phyloP scores from a whole-genome alignment of 2,329 filamentous ascomycete species.

The Pseudogymnoascus pannorum region DNA sequence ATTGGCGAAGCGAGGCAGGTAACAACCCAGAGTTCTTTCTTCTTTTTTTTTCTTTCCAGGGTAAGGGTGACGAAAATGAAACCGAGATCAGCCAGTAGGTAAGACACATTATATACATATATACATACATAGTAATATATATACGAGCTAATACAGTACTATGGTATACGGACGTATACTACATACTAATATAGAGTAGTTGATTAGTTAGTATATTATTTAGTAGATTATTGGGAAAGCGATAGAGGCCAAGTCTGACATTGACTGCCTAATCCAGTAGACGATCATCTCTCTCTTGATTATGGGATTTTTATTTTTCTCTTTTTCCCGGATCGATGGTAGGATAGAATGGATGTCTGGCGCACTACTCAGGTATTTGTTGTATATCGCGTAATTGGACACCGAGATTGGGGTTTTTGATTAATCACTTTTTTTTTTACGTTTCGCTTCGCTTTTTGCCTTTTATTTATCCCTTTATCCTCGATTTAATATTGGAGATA shows the following conservation, averaged over 20 bases:
- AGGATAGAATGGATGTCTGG: neutral
- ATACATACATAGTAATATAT: neutral
- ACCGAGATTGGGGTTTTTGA: neutral
- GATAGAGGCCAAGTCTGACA: neutral
- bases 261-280: neutral
- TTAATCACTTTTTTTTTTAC: neutral
- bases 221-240: no score
- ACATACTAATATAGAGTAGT: no score
- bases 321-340: neutral
- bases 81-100: neutral
- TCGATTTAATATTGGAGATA: neutral
- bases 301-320: neutral
- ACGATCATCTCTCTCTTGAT: neutral
- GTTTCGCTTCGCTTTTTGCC: neutral
- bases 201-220: no score
- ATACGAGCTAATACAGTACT: neutral
- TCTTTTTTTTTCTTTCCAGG: neutral
- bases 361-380: neutral
- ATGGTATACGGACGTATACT: no score
- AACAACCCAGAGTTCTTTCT: no score
- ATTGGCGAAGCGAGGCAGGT: neutral
- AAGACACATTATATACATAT: neutral
- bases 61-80: conserved; percentile 3
- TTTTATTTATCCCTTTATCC: neutral
- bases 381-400: neutral